Conservation (phyloP, 176 grass and related monocot species). For the Calamus simplicifolius region DNA sequence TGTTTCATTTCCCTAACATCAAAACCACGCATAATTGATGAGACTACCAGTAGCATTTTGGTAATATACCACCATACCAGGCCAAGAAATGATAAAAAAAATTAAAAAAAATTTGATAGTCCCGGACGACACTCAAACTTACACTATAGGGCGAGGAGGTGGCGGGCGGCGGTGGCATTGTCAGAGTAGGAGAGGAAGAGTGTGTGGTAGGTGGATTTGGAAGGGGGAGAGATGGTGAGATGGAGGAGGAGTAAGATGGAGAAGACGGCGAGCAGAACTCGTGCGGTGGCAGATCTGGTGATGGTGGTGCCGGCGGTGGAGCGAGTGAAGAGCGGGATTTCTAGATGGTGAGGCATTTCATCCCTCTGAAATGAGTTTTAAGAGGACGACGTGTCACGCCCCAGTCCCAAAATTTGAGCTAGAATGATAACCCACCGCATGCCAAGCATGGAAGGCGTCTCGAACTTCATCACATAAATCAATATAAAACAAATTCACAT, state of each 20-base stretch:
- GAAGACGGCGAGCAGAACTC: constrained; percentile 15
- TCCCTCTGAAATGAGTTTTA: too few species aligned
- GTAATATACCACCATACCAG: too few species aligned
- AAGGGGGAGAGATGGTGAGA: constrained; percentile 15
- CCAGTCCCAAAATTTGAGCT: too few species aligned
- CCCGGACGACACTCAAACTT: background rate
- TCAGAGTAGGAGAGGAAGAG: constrained; percentile 64
- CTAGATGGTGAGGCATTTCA: too few species aligned
- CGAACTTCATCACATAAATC: too few species aligned
- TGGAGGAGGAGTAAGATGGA: constrained; percentile 9
- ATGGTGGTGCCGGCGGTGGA: constrained; percentile 14
- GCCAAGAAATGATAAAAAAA: background rate
- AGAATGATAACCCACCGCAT: too few species aligned
- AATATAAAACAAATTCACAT: too few species aligned
- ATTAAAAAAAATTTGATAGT: background rate
- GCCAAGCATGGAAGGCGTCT: too few species aligned
- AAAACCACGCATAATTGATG: background rate
- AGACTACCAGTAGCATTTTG: too few species aligned
- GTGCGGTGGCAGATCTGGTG: constrained; percentile 11
- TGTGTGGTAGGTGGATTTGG: constrained; percentile 43
- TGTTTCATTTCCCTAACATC: constrained; percentile 71
- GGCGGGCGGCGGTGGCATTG: constrained; percentile 71
- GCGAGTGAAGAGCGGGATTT: background rate
- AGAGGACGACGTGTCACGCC: too few species aligned
- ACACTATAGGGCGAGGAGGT: constrained; percentile 62